These are phyloP conservation scores for Ogataea pignaliae DNA, from an alignment of 805 yeast species.

Conservation along the genomic window DNA sequence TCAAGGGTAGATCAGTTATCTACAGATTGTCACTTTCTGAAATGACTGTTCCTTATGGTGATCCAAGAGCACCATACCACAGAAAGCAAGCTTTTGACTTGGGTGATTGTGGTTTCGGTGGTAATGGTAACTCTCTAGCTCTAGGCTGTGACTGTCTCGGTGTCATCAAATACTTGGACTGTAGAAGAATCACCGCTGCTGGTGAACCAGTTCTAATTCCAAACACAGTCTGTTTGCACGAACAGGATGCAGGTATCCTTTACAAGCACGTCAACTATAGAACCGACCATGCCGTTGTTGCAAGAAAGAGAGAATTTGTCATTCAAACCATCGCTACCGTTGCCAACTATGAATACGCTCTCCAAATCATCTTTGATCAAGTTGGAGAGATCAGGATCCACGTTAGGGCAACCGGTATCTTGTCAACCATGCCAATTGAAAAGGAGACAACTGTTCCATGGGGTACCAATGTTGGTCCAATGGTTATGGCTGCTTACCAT, in stretches of 20 bases:
- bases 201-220: conserved; percentile 64
- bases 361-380: conserved; percentile 68
- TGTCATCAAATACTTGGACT: conserved; percentile 68
- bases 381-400: conserved; percentile 77
- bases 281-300: conserved; percentile 63
- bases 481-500: conserved; percentile 79
- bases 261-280: conserved; percentile 80
- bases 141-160: conserved; percentile 85
- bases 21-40: conserved; percentile 73
- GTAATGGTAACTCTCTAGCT: conserved; percentile 58
- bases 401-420: conserved; percentile 81
- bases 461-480: conserved; percentile 77
- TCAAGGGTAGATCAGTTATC: conserved; percentile 72
- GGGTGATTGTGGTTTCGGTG: conserved; percentile 84
- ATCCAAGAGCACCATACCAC: conserved; percentile 78
- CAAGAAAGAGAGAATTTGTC: conserved; percentile 74
- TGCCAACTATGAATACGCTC: conserved; percentile 76
- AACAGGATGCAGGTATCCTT: conserved; percentile 70
- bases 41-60: conserved; percentile 88
- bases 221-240: conserved; percentile 76
- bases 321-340: conserved; percentile 81
- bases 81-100: conserved; percentile 84
- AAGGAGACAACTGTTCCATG: conserved; percentile 60
- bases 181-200: conserved; percentile 46
- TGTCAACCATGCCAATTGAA: conserved; percentile 80